Conservation (phyloP, 192 early-diverging fungal species). For the Umbelopsis ramanniana region DNA sequence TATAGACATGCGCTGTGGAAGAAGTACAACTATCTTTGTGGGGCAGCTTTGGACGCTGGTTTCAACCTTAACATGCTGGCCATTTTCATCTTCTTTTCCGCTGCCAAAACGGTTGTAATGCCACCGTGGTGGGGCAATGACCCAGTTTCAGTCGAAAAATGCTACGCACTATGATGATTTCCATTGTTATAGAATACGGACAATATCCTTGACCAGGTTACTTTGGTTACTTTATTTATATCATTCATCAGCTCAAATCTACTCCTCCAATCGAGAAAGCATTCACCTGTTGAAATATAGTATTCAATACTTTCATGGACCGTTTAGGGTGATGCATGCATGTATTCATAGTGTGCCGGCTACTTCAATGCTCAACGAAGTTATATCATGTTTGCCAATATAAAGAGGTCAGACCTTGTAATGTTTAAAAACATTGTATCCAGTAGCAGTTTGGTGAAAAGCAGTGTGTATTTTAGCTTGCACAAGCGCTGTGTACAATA, state of each 20-base stretch:
- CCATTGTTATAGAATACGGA: too few relatives aligned
- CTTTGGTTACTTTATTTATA: neutral
- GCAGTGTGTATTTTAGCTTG: neutral
- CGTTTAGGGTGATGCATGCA: too few relatives aligned
- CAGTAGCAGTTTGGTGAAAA: neutral
- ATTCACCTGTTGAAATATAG: too few relatives aligned
- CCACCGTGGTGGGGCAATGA: conserved; percentile 61
- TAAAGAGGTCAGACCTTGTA: too few relatives aligned
- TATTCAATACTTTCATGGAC: too few relatives aligned
- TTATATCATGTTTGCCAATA: too few relatives aligned
- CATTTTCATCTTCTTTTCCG: conserved; percentile 52
- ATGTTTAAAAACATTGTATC: neutral
- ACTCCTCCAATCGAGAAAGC: neutral
- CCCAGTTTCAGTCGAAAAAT: conserved; percentile 51
- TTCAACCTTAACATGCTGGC: conserved; percentile 44
- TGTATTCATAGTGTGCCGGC: too few relatives aligned
- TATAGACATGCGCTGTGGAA: conserved; percentile 45
- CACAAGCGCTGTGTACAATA: neutral
- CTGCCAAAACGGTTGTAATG: conserved; percentile 47
- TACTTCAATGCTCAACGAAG: too few relatives aligned
- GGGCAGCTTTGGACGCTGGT: conserved; percentile 43
- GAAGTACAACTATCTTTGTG: conserved; percentile 49
- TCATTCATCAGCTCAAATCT: neutral
- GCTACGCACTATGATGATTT: conserved; percentile 30
- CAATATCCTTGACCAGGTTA: too few relatives aligned